Evolutionary conservation across 1,284 basidiomycete genomes (phyloP), one percentile per base, ranked within the genome.

Genomic region (Filobasidium uniguttulatum): DNA sequence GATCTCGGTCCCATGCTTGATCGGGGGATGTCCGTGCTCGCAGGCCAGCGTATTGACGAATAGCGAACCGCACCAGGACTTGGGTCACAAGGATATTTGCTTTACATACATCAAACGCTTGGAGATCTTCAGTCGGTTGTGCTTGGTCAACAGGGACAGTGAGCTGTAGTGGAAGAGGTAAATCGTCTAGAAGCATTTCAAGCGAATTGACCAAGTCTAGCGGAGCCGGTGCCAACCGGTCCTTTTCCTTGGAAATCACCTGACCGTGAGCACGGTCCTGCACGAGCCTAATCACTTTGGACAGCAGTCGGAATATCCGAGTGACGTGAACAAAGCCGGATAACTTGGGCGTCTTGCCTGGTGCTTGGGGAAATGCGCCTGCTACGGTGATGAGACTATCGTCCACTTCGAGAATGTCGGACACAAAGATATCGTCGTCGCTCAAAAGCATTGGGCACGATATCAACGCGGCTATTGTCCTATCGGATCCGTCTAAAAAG

Each of bases 371-470:
- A 15, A 61, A 49, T 22, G 67, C 60, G 0, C 66, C 65, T 20
- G 56, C 54, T 0, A 54, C 22, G 0, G 66, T 66, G 57, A 70
- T 70, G 37, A 62, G 57, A 30, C 66, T 64, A 51, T 70, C 68
- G 50, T 67, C 65, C 10, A 67, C 62, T 53, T 70, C 66, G 14
- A 62, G 46, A 0, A 67, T 66, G 15, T 56, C 52, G 6, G 60
- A 53, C 1, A 60, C 43, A 35, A 43, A 55, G 10, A 61, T 53
- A 41, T 60, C 59, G 37, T 46, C 48, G 43, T 62, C 60, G 41
- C 53, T 49, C 10, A 62, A 55, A 10, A 56, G 54, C 44, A 62
- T 47, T 3, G 57, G 57, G 8, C 44, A 49, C 15, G 56, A 52
- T 2, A 59, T 58, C 15, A 60, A 50, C 2, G 55, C 56, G 15